phyloP scores from a whole-genome alignment of 345 rosid species.

The Brassica carinata region DNA sequence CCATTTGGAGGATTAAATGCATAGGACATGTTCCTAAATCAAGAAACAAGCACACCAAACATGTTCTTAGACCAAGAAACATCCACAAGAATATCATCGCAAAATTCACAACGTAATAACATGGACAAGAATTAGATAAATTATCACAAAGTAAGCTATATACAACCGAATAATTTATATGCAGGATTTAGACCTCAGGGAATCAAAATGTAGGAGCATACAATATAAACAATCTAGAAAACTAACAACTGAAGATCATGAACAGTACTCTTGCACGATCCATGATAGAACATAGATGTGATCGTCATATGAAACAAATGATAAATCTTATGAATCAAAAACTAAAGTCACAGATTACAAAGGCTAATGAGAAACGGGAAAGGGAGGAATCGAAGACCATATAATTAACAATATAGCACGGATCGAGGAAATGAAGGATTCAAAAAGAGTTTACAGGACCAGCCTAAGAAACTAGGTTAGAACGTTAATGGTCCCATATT shows the following conservation, averaged over 20 bases:
- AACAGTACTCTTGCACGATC: conserved; percentile 23
- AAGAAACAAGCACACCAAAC: neutral
- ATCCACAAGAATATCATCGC: conserved; percentile 2
- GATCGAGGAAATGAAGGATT: conserved; percentile 26
- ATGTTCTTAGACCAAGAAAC: neutral
- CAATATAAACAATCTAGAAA: conserved; percentile 12
- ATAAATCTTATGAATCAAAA: neutral
- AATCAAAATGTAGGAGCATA: conserved; percentile 20
- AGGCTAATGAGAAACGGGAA: neutral
- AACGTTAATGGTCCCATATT: conserved; percentile 61
- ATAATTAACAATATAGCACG: conserved; percentile 16
- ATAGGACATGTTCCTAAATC: neutral
- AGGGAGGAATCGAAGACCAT: neutral
- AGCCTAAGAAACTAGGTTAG: conserved; percentile 43
- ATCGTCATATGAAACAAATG: conserved; percentile 22
- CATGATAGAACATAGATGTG: neutral
- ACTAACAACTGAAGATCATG: conserved; percentile 5
- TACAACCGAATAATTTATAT: neutral
- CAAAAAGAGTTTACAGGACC: conserved; percentile 46
- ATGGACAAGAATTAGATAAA: conserved; percentile 15
- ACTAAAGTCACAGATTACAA: neutral
- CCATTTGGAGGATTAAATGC: neutral
- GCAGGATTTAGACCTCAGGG: neutral
- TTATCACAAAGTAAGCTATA: neutral
- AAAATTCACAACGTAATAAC: conserved; percentile 38